Conservation (phyloP, 352 stramenopile genomes). For the Phytophthora sp. region DNA sequence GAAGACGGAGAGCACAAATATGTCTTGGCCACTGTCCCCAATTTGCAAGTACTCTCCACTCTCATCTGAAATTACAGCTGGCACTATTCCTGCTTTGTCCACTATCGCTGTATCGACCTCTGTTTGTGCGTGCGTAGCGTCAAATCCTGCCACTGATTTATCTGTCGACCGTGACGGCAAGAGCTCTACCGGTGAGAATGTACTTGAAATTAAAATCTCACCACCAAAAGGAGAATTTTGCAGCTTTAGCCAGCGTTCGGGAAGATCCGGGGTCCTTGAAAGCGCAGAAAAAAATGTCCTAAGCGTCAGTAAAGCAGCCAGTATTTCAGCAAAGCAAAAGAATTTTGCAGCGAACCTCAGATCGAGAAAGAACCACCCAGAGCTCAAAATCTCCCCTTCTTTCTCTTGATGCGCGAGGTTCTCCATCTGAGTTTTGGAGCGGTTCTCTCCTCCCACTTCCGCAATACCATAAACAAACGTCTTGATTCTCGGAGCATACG, state of each 20-base stretch:
- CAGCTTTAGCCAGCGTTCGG: slow-evolving; percentile 72
- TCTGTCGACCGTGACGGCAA: not conserved
- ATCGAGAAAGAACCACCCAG: slow-evolving; percentile 87
- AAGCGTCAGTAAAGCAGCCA: not conserved
- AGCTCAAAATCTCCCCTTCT: slow-evolving; percentile 57
- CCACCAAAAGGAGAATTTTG: slow-evolving; percentile 75
- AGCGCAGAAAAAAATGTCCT: not conserved
- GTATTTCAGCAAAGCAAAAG: not conserved
- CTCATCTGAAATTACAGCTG: slow-evolving; percentile 28
- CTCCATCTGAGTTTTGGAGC: slow-evolving; percentile 16
- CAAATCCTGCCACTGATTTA: not conserved
- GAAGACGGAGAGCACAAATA: slow-evolving; percentile 73
- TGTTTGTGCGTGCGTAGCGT: not conserved
- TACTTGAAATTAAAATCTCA: slow-evolving; percentile 67
- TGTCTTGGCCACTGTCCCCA: slow-evolving; percentile 46
- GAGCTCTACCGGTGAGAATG: slow-evolving; percentile 33
- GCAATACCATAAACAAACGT: slow-evolving; percentile 73
- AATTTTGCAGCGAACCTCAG: slow-evolving; percentile 48
- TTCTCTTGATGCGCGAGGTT: slow-evolving; percentile 30
- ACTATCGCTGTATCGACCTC: not conserved
- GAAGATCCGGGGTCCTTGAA: slow-evolving; percentile 70
- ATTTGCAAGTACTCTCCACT: slow-evolving; percentile 62
- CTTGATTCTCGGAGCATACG: slow-evolving; percentile 69
- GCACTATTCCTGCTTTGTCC: not conserved
- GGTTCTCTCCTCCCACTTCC: slow-evolving; percentile 27